phyloP scores from a whole-genome alignment of 495 filamentous ascomycete species.

The Astrothelium subdiscretum region DNA sequence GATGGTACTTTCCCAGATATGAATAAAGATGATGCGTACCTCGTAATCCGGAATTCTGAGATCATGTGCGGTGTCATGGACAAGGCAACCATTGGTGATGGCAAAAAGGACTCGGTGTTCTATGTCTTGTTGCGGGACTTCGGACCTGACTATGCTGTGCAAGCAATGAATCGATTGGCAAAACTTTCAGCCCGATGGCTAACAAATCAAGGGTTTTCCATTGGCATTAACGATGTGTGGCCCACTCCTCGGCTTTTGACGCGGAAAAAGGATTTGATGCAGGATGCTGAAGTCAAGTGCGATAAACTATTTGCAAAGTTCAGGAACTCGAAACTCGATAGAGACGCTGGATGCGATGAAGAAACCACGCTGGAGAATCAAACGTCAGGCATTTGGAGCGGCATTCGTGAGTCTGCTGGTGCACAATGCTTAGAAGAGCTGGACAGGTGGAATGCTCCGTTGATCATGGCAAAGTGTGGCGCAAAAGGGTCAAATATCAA shows the following conservation, averaged over 20 bases:
- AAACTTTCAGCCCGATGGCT: constrained; percentile 83
- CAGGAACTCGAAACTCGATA: constrained; percentile 64
- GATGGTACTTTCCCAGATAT: constrained; percentile 51
- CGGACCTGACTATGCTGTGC: constrained; percentile 75
- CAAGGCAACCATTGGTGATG: constrained; percentile 86
- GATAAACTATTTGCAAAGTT: constrained; percentile 75
- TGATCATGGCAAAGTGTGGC: constrained; percentile 94
- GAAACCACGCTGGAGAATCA: constrained; percentile 84
- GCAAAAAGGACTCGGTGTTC: constrained; percentile 96
- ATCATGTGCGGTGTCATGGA: constrained; percentile 99
- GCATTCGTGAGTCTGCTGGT: constrained; percentile 81
- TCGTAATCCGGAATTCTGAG: constrained; percentile 90
- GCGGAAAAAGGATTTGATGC: constrained; percentile 63
- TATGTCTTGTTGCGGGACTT: constrained; percentile 93
- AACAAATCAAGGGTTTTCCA: constrained; percentile 86
- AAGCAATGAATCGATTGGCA: constrained; percentile 87
- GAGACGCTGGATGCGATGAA: constrained; percentile 78
- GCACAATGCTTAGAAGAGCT: constrained; percentile 81
- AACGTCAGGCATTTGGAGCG: constrained; percentile 82
- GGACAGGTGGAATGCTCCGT: constrained; percentile 80
- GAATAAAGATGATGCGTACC: constrained; percentile 70
- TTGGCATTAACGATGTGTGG: constrained; percentile 88
- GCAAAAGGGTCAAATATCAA: constrained; percentile 96
- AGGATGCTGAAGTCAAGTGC: constrained; percentile 66
- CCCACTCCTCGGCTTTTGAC: constrained; percentile 55